Conservation (phyloP, 345 rosid genomes). For the Hibiscus mutabilis region DNA sequence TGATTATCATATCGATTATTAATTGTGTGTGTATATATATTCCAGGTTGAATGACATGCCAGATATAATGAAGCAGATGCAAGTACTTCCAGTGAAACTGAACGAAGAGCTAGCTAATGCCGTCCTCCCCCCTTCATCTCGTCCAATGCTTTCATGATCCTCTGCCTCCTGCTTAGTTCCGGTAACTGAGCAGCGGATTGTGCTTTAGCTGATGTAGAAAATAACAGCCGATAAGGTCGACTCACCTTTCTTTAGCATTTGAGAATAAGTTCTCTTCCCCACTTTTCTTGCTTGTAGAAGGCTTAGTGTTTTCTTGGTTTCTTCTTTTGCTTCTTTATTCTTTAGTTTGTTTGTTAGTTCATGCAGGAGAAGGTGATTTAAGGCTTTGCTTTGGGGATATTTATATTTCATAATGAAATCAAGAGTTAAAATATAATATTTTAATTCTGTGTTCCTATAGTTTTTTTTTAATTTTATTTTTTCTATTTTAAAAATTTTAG, state of each 20-base stretch:
- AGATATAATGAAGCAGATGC: conserved; percentile 73
- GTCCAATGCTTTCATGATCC: conserved; percentile 24
- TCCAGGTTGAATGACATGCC: conserved; percentile 52
- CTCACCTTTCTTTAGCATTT: neutral
- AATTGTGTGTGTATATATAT: neutral
- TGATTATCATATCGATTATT: neutral
- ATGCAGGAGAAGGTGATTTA: neutral
- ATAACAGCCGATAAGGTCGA: conserved; percentile 4
- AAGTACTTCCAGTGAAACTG: conserved; percentile 46
- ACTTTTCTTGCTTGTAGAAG: neutral
- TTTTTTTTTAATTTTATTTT: neutral
- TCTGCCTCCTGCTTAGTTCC: neutral
- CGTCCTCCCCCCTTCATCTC: conserved; percentile 30
- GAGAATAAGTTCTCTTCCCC: neutral
- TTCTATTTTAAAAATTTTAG: neutral
- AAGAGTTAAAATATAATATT: neutral
- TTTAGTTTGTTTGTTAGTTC: neutral
- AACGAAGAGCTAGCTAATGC: conserved; percentile 42
- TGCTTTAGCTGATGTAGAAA: neutral
- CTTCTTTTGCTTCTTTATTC: neutral
- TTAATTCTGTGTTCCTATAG: neutral
- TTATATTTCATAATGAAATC: neutral
- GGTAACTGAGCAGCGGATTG: neutral
- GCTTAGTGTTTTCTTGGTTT: neutral
- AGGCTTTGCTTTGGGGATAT: neutral